phyloP scores from a whole-genome alignment of 441 rosid genomes.

The Gossypium schwendimanii region DNA sequence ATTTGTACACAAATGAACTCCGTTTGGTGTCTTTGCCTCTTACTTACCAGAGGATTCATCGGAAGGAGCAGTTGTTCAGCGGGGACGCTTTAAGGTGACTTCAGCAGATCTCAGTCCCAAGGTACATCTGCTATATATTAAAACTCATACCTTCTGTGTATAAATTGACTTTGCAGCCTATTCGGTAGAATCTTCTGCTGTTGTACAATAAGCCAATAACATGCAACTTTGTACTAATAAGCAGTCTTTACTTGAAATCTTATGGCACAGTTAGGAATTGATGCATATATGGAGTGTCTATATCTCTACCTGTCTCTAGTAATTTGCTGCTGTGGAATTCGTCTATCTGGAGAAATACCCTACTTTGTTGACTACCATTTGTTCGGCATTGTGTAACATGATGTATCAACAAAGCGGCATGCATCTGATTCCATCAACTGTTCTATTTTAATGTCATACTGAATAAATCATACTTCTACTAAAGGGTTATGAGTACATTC shows the following conservation, averaged over 20 bases:
- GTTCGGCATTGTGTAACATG: background rate
- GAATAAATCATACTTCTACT: background rate
- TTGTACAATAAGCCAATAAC: background rate
- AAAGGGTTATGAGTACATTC: background rate
- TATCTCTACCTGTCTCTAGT: background rate
- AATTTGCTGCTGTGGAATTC: background rate
- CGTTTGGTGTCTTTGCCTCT: slow-evolving; percentile 6
- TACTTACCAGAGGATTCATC: slow-evolving; percentile 58
- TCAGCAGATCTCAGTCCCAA: slow-evolving; percentile 80
- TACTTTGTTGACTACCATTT: background rate
- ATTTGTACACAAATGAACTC: slow-evolving; percentile 2
- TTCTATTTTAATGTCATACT: background rate
- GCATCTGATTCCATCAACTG: background rate
- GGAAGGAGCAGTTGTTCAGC: slow-evolving; percentile 72
- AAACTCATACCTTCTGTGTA: background rate
- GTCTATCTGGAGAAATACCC: background rate
- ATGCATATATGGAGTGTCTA: background rate
- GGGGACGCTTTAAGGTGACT: slow-evolving; percentile 91
- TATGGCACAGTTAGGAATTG: background rate
- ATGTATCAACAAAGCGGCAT: background rate
- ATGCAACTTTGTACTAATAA: slow-evolving; percentile 1
- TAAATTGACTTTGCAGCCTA: background rate
- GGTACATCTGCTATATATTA: slow-evolving; percentile 37
- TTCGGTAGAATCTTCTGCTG: background rate
- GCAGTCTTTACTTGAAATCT: background rate